Base-by-base conservation (phyloP, 2,329 filamentous ascomycete genomes). In the Magnaporthiopsis incrustans region DNA sequence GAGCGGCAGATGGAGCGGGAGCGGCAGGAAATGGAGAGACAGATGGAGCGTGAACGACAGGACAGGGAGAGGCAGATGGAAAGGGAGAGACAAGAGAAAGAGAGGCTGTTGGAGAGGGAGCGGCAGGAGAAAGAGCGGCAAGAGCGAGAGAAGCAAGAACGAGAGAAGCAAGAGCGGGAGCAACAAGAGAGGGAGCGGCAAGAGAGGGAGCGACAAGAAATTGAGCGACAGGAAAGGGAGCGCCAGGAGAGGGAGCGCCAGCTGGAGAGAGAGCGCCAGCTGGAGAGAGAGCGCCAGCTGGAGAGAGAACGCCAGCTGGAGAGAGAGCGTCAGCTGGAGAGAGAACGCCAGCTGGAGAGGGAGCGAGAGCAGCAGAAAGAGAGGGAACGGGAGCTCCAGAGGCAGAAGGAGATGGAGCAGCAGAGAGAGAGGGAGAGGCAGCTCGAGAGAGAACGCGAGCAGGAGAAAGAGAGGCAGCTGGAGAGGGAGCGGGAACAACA, bases 391-490 rank as follows among this genome's bases (percentile, higher is more conserved):
- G 80, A 77, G 12, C 82, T 85, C 14, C 87, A 91, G 18, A 91
- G 88, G 71, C 82, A 86, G 8, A 53, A 25, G 11, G 44, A 53
- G 44, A 10, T n/a, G 22, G 18, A 53, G 44, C 18, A n/a, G 4
- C 77, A 77, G 1, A 75, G 79, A 57, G 80, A 77, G 14, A 82
- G 85, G 15, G 87, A 91, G 15, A 91, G 88, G 71, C 82, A 86
- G 44, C 44, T 22, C n/a, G 44, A 53, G n/a, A 22, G 44, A 22
- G 44, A 53, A 4, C 44, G 44, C 4, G 77, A 77, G 1, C 75
- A 79, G 57, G 80, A 77, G 12, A 82, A 85, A 14, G 87, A 91
- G 18, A 91, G 88, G 71, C 82, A 86, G 44, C 5, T n/a, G n/a
- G 44, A 53, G 44, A 8, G 44, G 18, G 44, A 53, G 44, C 44